phyloP scores from a whole-genome alignment of 345 rosid species.

The Heritiera littoralis region DNA sequence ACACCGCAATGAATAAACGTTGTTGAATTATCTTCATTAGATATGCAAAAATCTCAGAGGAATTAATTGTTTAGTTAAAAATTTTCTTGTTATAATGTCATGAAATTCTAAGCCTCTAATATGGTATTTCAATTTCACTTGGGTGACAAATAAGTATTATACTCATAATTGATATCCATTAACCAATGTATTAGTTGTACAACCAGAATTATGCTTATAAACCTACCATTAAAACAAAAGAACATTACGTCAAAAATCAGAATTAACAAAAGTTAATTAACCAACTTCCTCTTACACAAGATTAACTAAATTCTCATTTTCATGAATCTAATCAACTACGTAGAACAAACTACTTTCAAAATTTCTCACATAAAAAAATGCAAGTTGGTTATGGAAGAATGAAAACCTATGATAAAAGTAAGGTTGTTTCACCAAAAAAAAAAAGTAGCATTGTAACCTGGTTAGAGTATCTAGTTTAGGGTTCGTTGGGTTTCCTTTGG shows the following conservation, averaged over 20 bases:
- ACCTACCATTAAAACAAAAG: conserved; percentile 12
- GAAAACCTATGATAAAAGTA: background rate
- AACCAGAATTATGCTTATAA: background rate
- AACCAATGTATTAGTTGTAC: background rate
- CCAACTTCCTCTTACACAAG: conserved; percentile 15
- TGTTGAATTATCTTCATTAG: background rate
- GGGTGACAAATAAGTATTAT: background rate
- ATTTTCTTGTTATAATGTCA: background rate
- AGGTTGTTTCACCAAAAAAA: background rate
- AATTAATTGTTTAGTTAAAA: background rate
- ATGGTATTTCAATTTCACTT: background rate
- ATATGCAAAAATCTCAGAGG: background rate
- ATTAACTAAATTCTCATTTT: background rate
- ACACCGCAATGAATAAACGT: background rate
- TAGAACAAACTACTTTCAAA: background rate
- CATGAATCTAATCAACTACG: conserved; percentile 13
- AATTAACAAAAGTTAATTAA: conserved; percentile 10
- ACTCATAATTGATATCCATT: background rate
- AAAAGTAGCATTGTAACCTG: too few relatives aligned
- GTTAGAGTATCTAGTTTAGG: too few relatives aligned
- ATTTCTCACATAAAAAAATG: background rate
- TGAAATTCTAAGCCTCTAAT: background rate
- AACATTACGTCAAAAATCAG: conserved; percentile 3
- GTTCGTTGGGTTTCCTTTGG: too few relatives aligned
- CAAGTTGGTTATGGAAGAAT: background rate